Percentiles rank a stretch among this genome's conserved stretches.
phyloP scores from a whole-genome alignment of 2,329 filamentous ascomycete species.

The Pseudogymnoascus sp. region DNA sequence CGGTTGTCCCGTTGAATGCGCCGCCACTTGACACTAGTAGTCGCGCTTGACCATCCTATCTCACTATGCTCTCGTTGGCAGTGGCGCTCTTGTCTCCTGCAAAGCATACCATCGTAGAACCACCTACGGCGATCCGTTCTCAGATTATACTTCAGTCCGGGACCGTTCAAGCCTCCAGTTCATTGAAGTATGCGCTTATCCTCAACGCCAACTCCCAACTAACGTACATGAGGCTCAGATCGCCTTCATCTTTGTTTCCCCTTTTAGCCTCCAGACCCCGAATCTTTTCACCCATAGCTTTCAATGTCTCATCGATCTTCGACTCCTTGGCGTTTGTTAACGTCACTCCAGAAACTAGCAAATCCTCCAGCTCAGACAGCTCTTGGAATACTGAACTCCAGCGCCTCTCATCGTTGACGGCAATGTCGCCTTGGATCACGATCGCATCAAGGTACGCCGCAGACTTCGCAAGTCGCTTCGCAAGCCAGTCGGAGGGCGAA shows the following conservation, averaged over 20 bases:
- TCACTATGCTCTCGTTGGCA: neutral
- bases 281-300: slow-evolving; percentile 2
- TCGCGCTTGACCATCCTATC: neutral
- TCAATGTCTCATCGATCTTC: neutral
- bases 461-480: neutral
- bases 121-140: neutral
- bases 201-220: slow-evolving; percentile 11
- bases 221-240: slow-evolving; percentile 12
- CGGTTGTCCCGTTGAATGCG: neutral
- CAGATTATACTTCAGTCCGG: neutral
- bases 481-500: slow-evolving; percentile 7
- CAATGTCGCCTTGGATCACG: neutral
- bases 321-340: neutral
- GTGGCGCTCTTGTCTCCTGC: neutral
- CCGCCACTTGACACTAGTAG: neutral
- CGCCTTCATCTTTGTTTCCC: slow-evolving; percentile 2
- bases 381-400: slow-evolving; percentile 8
- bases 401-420: slow-evolving; percentile 3
- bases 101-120: neutral
- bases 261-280: neutral
- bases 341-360: slow-evolving; percentile 3
- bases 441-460: neutral
- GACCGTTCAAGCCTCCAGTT: neutral
- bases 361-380: slow-evolving; percentile 9
- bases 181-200: slow-evolving; percentile 8